Base-by-base conservation (phyloP, 768 basidiomycete genomes). In the Infundibulicybe gibba region DNA sequence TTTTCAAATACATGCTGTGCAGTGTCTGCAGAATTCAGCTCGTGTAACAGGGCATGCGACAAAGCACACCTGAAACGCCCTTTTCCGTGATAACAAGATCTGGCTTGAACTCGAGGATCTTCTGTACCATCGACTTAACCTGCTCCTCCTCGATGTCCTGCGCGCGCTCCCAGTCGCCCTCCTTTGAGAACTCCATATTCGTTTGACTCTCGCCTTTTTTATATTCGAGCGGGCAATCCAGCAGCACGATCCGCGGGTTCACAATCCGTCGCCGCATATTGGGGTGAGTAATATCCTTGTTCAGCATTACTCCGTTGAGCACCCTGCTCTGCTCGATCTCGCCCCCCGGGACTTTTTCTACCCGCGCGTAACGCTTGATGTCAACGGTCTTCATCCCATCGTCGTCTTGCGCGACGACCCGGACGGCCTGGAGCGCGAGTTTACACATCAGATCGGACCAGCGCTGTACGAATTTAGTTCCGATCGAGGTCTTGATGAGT, bases 181-280 rank as follows among this genome's bases (percentile, higher is more conserved):
- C 94, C 67, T 91, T 92, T 38, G 85, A 85, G 54, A 98, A 93
- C 70, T 97, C 95, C 77, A 98, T 98, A 64, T 97, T 97, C 50
- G 97, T 98, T 69, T 99, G 97, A 47, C 79, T 83, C 73, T 98
- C 97, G 20, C 95, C 95, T 75, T 98, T 98, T 73, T 98, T 99
- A 73, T 99, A 98, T 71, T 98, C 95, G 47, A 97, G 69, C 9
- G 94, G 94, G 64, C 94, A 98, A 64, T 97, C 94, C 34, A 98
- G 70, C 34, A 98, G 67, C 17, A 98, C 71, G 41, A 99, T 88
- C 11, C 94, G 70, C 3, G 95, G 97, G 54, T 91, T 89, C 50
- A 75, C 79, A 63, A 98, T 98, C 54, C 92, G 74, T 47, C 97
- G 67, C 45, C 95, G 74, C 97, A 98, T 99, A 55, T 90, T 85